These are phyloP conservation scores for Nicotiana otophora DNA, from an alignment of 257 asterid species.

Conservation along the genomic window DNA sequence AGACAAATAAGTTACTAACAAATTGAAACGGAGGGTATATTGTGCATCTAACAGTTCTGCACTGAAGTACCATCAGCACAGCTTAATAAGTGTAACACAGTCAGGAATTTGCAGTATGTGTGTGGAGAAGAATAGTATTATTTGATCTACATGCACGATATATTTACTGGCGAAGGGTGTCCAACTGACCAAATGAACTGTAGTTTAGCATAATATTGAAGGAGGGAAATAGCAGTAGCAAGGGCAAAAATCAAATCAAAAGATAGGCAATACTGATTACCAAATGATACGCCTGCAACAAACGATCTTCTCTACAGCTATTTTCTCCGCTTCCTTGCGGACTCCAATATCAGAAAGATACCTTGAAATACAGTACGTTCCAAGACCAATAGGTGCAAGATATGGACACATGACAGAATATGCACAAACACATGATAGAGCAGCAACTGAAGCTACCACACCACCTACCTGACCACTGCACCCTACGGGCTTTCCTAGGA, in stretches of 20 bases:
- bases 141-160: too few species aligned
- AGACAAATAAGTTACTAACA: too few species aligned
- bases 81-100: too few species aligned
- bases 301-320: conserved; percentile 60
- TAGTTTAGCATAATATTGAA: neutral
- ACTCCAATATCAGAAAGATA: conserved; percentile 61
- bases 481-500: conserved; percentile 40
- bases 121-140: too few species aligned
- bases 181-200: too few species aligned
- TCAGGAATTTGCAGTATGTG: too few species aligned
- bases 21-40: too few species aligned
- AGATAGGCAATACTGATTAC: neutral
- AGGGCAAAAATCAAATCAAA: neutral
- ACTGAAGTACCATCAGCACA: too few species aligned
- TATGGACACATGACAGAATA: conserved; percentile 7
- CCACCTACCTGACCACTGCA: conserved; percentile 60
- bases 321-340: conserved; percentile 56
- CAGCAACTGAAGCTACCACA: too few species aligned
- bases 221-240: neutral
- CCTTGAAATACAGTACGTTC: conserved; percentile 57
- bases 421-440: too few species aligned
- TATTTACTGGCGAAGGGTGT: too few species aligned
- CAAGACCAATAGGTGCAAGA: conserved; percentile 47
- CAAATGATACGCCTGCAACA: neutral
- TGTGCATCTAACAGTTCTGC: too few species aligned